Conservation (phyloP, 495 filamentous ascomycete genomes). For the Pyrenula aspistea region DNA sequence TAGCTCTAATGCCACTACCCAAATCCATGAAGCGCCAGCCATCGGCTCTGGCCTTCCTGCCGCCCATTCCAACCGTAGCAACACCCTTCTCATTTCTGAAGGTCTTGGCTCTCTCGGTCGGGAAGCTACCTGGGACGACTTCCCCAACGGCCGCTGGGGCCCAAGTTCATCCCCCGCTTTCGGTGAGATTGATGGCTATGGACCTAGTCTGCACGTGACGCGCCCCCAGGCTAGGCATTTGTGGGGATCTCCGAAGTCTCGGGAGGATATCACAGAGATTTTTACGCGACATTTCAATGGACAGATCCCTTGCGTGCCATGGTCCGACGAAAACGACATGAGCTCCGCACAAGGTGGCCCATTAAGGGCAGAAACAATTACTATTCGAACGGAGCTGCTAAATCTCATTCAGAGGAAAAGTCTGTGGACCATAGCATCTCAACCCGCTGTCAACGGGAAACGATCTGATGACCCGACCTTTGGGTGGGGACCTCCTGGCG, state of each 20-base stretch:
- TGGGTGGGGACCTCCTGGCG: slow-evolving; percentile 82
- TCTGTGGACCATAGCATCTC: slow-evolving; percentile 94
- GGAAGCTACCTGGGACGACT: slow-evolving; percentile 98
- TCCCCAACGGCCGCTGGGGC: slow-evolving; percentile 93
- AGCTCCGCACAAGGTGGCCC: slow-evolving; percentile 7
- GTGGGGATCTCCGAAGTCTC: slow-evolving; percentile 66
- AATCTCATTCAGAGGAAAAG: slow-evolving; percentile 60
- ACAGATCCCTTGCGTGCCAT: slow-evolving; percentile 64
- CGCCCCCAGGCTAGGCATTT: slow-evolving; percentile 63
- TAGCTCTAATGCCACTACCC: slow-evolving; percentile 24
- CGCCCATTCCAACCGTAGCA: slow-evolving; percentile 44
- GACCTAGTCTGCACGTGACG: slow-evolving; percentile 77
- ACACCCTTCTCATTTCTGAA: slow-evolving; percentile 84
- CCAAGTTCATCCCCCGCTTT: slow-evolving; percentile 84
- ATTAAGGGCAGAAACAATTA: slow-evolving; percentile 64
- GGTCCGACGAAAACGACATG: slow-evolving; percentile 61
- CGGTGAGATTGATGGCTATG: slow-evolving; percentile 91
- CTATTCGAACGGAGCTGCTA: slow-evolving; percentile 63
- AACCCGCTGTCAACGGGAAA: slow-evolving; percentile 83
- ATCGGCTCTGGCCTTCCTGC: slow-evolving; percentile 29
- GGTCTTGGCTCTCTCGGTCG: slow-evolving; percentile 81
- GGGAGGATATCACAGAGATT: slow-evolving; percentile 58
- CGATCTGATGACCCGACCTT: slow-evolving; percentile 65
- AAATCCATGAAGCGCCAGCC: slow-evolving; percentile 43
- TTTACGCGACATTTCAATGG: slow-evolving; percentile 74